Conservation (phyloP, 2,329 filamentous ascomycete species). For the Hortaea werneckii region DNA sequence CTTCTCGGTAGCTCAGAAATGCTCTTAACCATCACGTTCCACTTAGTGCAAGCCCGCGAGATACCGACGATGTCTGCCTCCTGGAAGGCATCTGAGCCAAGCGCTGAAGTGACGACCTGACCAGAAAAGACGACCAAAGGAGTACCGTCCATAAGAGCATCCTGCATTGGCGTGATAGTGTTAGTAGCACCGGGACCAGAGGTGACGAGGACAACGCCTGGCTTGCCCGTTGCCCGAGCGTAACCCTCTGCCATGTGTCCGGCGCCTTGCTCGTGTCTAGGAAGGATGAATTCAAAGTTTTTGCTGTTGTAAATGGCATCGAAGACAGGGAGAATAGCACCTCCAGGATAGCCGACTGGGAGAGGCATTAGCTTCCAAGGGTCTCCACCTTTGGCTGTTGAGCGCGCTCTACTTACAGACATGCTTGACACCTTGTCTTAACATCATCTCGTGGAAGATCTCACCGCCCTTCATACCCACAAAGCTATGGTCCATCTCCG, state of each 20-base stretch:
- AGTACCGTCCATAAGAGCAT: constrained; percentile 88
- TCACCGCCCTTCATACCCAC: constrained; percentile 91
- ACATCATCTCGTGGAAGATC: constrained; percentile 99
- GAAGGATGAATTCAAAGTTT: constrained; percentile 92
- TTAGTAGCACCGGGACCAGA: constrained; percentile 96
- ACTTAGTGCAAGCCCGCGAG: constrained; percentile 90
- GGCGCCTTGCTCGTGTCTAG: constrained; percentile 92
- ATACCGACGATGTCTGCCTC: constrained; percentile 93
- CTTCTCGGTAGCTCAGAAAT: constrained; percentile 83
- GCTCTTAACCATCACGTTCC: constrained; percentile 98
- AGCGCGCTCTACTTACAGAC: constrained; percentile 57
- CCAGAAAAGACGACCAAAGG: constrained; percentile 93
- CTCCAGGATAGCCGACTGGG: constrained; percentile 66
- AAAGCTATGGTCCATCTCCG: constrained; percentile 53
- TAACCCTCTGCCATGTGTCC: constrained; percentile 99
- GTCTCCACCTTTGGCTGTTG: no score
- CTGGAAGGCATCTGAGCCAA: constrained; percentile 94
- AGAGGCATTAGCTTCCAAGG: neutral
- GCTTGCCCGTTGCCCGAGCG: constrained; percentile 83
- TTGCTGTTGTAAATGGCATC: constrained; percentile 98
- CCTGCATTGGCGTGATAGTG: constrained; percentile 90
- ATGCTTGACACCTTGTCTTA: constrained; percentile 82
- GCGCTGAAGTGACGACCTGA: constrained; percentile 80
- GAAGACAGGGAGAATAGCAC: constrained; percentile 94
- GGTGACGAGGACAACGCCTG: constrained; percentile 91